Conservation (phyloP, 202 grass and related monocot species). For the Cymbopogon flexuosus region DNA sequence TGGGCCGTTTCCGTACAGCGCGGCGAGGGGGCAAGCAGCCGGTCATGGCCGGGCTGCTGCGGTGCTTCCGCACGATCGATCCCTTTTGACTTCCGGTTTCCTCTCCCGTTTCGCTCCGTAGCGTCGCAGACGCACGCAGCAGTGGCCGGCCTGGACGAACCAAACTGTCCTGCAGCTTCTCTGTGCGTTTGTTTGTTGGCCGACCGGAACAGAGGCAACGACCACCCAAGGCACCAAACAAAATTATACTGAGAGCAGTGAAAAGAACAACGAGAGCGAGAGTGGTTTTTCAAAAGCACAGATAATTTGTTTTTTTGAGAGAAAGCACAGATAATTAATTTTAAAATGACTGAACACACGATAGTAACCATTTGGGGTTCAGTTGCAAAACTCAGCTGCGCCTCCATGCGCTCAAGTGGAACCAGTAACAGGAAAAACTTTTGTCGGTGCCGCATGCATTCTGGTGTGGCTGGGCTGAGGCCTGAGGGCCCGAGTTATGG, state of each 20-base stretch:
- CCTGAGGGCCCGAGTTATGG: too few relatives aligned
- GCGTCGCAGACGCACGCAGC: neutral
- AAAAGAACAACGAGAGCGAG: neutral
- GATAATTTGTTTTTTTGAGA: too few relatives aligned
- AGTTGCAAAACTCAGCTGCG: neutral
- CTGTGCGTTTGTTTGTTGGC: neutral
- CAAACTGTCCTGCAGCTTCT: neutral
- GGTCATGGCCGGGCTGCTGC: conserved; percentile 13
- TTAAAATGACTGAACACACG: neutral
- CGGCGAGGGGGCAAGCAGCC: conserved; percentile 11
- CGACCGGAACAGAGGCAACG: neutral
- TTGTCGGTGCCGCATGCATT: neutral
- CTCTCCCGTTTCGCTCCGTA: neutral
- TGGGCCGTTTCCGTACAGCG: neutral
- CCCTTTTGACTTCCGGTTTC: conserved; percentile 34
- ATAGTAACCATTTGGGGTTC: neutral
- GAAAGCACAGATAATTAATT: neutral
- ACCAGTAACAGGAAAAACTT: neutral
- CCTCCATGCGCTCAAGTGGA: too few relatives aligned
- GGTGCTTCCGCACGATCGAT: conserved; percentile 1
- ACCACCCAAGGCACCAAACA: neutral
- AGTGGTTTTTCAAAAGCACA: too few relatives aligned
- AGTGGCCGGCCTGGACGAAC: neutral
- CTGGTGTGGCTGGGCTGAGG: too few relatives aligned
- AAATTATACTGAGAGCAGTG: neutral